These are phyloP conservation scores for Penicillium subrubescens DNA, from an alignment of 495 filamentous ascomycete genomes.

Conservation along the genomic window DNA sequence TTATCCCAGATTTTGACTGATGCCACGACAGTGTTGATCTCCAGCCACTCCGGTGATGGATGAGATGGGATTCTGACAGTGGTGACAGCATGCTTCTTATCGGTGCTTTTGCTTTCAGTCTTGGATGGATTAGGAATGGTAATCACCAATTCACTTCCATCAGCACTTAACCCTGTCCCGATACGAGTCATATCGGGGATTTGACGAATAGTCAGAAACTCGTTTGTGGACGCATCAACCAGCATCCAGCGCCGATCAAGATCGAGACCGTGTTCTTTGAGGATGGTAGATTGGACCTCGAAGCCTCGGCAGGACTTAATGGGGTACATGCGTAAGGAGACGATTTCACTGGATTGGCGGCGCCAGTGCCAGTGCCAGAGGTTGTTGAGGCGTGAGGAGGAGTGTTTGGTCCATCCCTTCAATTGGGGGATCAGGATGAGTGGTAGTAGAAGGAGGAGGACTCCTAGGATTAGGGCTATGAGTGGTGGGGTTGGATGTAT, in stretches of 20 bases:
- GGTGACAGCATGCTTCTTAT: not conserved
- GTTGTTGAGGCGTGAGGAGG: constrained; percentile 8
- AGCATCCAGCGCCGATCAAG: constrained; percentile 70
- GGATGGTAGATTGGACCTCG: constrained; percentile 62
- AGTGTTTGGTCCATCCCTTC: constrained; percentile 19
- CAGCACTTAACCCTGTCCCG: constrained; percentile 33
- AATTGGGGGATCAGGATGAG: constrained; percentile 17
- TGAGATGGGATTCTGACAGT: constrained; percentile 35
- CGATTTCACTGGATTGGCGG: constrained; percentile 36
- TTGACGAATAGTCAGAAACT: constrained; percentile 49
- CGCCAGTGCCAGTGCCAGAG: constrained; percentile 22
- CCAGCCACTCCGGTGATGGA: constrained; percentile 37
- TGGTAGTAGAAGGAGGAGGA: constrained; percentile 20
- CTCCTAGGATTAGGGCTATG: constrained; percentile 13
- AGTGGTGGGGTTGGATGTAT: constrained; percentile 5
- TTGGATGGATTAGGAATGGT: constrained; percentile 22
- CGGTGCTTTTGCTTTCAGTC: not conserved
- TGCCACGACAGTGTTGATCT: constrained; percentile 31
- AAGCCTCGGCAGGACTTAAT: constrained; percentile 87
- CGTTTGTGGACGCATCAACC: constrained; percentile 37
- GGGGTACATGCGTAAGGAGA: constrained; percentile 75
- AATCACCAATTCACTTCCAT: constrained; percentile 28
- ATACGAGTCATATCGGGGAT: constrained; percentile 48
- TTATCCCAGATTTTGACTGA: constrained; percentile 45
- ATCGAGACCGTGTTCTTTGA: constrained; percentile 72